Evolutionary conservation across 2,329 filamentous ascomycete species (phyloP).

Genomic region (Penicillium sp.): DNA sequence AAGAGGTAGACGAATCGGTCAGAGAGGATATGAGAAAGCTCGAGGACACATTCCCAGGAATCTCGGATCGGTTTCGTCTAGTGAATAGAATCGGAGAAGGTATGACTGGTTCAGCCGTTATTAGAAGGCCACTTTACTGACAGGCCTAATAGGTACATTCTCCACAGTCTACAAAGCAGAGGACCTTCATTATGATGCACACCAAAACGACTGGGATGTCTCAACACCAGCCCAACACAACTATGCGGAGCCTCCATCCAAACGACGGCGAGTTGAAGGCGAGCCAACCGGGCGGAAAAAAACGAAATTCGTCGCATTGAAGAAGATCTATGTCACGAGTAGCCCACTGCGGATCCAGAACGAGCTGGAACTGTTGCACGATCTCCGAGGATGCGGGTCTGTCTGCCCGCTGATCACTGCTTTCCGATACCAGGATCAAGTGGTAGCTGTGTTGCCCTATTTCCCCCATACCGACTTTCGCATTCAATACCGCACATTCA

Average conservation of each 20-base stretch:
- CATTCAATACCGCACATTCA: constrained; percentile 85
- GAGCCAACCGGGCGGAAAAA: constrained; percentile 46
- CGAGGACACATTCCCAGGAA: constrained; percentile 77
- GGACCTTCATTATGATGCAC: constrained; percentile 80
- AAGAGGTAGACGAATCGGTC: constrained; percentile 54
- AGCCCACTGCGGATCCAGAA: constrained; percentile 92
- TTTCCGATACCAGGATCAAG: constrained; percentile 92
- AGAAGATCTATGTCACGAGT: constrained; percentile 99
- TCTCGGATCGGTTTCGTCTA: constrained; percentile 78
- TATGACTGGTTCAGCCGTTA: constrained; percentile 39
- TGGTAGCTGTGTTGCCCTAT: constrained; percentile 91
- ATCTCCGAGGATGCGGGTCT: constrained; percentile 76
- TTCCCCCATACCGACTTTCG: constrained; percentile 95
- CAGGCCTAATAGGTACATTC: constrained; percentile 70
- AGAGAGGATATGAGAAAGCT: constrained; percentile 85
- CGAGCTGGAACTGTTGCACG: constrained; percentile 88
- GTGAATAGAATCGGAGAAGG: constrained; percentile 98
- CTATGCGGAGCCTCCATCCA: constrained; percentile 69
- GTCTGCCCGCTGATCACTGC: constrained; percentile 96
- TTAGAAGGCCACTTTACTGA: neutral
- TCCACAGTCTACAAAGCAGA: constrained; percentile 99
- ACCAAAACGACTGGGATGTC: constrained; percentile 84
- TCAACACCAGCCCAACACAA: constrained; percentile 61
- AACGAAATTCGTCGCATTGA: constrained; percentile 87
- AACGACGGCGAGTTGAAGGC: constrained; percentile 50